Evolutionary conservation across 371 early-diverging fungal species (phyloP).

Genomic region (Mucor circinelloides): DNA sequence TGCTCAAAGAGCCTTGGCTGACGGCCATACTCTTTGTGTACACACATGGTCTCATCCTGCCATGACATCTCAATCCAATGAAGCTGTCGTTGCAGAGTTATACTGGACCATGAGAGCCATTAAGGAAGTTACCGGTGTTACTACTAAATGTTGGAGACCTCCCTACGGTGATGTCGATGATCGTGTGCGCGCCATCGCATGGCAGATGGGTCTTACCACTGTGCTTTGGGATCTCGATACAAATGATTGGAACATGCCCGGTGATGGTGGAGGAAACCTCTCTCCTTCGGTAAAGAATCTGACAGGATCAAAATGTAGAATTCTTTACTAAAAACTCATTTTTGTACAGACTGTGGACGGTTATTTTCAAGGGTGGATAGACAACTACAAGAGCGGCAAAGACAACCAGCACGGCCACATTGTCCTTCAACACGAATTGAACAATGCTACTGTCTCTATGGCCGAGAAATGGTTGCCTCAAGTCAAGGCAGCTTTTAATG

Average conservation of each 20-base stretch:
- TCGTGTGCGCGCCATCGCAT: constrained; percentile 55
- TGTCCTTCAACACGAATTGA: constrained; percentile 54
- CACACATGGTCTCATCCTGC: constrained; percentile 65
- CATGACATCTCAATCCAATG: constrained; percentile 57
- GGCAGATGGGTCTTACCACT: constrained; percentile 55
- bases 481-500: constrained; percentile 42
- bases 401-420: constrained; percentile 44
- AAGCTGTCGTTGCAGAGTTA: constrained; percentile 61
- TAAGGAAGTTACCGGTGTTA: constrained; percentile 56
- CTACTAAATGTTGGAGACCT: constrained; percentile 61
- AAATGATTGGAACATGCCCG: constrained; percentile 43
- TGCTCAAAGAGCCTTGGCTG: constrained; percentile 32
- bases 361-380: constrained; percentile 48
- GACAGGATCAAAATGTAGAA: too few relatives aligned
- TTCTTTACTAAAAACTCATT: too few relatives aligned
- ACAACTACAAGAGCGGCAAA: constrained; percentile 34
- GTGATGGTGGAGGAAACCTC: constrained; percentile 40
- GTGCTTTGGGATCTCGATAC: constrained; percentile 44
- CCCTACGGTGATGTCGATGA: constrained; percentile 61
- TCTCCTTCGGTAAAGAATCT: constrained; percentile 13
- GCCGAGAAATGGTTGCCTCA: constrained; percentile 50
- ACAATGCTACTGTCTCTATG: constrained; percentile 45
- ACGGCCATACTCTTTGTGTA: constrained; percentile 38
- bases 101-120: constrained; percentile 56
- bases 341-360: constrained; percentile 28